Conservation (phyloP, 2,329 filamentous ascomycete species). For the Calonectria henricotiae region DNA sequence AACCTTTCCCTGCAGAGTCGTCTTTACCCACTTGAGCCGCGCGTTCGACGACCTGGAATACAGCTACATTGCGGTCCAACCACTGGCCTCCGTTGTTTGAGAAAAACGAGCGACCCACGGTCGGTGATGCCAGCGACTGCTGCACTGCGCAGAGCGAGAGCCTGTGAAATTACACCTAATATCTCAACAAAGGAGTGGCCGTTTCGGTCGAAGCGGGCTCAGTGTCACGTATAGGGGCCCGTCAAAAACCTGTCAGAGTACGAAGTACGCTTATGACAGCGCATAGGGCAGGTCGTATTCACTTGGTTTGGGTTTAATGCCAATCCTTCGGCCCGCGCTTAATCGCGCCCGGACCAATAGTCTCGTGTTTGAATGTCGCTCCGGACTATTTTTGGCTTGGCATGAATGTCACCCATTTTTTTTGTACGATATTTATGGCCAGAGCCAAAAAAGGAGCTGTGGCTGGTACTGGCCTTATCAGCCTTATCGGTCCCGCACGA, state of each 20-base stretch:
- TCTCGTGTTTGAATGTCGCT: slow-evolving; percentile 8
- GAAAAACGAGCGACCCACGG: slow-evolving; percentile 11
- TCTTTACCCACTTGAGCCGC: slow-evolving; percentile 4
- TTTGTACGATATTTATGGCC: slow-evolving; percentile 8
- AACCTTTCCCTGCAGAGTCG: not conserved
- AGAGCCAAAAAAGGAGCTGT: not conserved
- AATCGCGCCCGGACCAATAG: slow-evolving; percentile 5
- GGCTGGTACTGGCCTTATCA: not conserved
- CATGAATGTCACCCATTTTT: slow-evolving; percentile 11
- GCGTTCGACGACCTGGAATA: slow-evolving; percentile 14
- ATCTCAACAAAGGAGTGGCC: not conserved
- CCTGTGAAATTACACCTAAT: not conserved
- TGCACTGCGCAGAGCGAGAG: not conserved
- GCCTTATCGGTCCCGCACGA: not conserved
- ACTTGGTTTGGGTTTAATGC: slow-evolving; percentile 20
- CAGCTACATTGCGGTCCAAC: slow-evolving; percentile 1
- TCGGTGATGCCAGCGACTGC: not conserved
- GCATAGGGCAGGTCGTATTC: slow-evolving; percentile 13
- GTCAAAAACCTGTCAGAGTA: not conserved
- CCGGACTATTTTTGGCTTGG: slow-evolving; percentile 20
- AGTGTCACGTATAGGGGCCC: slow-evolving; percentile 16
- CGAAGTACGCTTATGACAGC: slow-evolving; percentile 3
- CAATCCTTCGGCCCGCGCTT: not conserved
- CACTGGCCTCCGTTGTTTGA: not conserved
- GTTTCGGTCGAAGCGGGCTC: not conserved